Conservation (phyloP, 1,284 basidiomycete genomes). For the Lentinus polychrous region DNA sequence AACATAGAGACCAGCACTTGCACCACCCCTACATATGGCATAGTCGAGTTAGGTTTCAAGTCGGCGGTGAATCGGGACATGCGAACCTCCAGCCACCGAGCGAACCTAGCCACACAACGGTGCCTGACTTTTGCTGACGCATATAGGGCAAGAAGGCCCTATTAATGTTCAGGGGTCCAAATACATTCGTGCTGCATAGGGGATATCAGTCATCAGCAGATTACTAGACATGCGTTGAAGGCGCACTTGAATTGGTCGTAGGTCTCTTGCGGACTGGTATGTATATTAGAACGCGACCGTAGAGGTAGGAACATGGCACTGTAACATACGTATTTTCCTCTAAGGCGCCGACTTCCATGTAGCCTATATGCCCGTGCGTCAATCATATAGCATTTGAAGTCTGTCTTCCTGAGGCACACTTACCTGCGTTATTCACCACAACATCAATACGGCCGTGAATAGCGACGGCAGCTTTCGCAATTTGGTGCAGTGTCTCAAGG, state of each 20-base stretch:
- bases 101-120: slow-evolving; percentile 30
- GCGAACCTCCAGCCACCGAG: slow-evolving; percentile 27
- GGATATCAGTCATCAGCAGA: no score
- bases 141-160: slow-evolving; percentile 33
- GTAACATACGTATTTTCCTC: slow-evolving; percentile 14
- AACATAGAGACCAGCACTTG: slow-evolving; percentile 28
- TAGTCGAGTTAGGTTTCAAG: neutral
- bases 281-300: slow-evolving; percentile 12
- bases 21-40: slow-evolving; percentile 15
- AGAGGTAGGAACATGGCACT: neutral
- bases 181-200: slow-evolving; percentile 27
- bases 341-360: slow-evolving; percentile 10
- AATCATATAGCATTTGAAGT: no score
- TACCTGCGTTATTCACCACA: slow-evolving; percentile 44
- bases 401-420: slow-evolving; percentile 14
- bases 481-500: slow-evolving; percentile 25
- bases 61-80: neutral
- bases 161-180: slow-evolving; percentile 32
- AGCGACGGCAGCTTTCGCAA: slow-evolving; percentile 29
- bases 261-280: no score
- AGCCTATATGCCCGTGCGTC: no score
- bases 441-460: slow-evolving; percentile 36
- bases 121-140: slow-evolving; percentile 25
- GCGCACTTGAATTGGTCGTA: no score
- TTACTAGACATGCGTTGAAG: no score